phyloP scores from a whole-genome alignment of 257 asterid species.

The Capsicum baccatum region DNA sequence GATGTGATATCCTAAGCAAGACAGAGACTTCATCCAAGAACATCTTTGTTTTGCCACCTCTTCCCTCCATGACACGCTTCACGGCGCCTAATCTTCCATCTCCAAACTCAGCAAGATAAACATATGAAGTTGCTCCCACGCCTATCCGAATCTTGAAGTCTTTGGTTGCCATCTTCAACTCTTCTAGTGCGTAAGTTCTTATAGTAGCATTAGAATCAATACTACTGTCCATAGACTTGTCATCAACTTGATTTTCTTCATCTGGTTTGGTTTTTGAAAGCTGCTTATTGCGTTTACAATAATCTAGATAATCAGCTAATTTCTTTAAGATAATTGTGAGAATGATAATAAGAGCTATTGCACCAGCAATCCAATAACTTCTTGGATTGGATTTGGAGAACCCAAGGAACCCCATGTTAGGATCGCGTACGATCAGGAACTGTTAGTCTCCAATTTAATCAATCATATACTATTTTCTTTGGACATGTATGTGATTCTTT shows the following conservation, averaged over 20 bases:
- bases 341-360: constrained; percentile 52
- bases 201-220: constrained; percentile 29
- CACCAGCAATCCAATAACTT: constrained; percentile 59
- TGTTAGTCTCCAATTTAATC: constrained; percentile 20
- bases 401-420: constrained; percentile 63
- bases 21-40: constrained; percentile 85
- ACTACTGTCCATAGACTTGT: constrained; percentile 27
- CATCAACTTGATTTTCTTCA: constrained; percentile 30
- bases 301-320: constrained; percentile 40
- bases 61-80: constrained; percentile 71
- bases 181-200: constrained; percentile 71
- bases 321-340: constrained; percentile 52
- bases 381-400: constrained; percentile 57
- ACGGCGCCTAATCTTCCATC: constrained; percentile 72
- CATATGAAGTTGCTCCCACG: constrained; percentile 71
- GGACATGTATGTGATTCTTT: constrained; percentile 33
- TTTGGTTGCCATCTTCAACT: constrained; percentile 63
- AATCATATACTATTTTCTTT: not conserved
- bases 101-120: constrained; percentile 73
- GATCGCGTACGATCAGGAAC: constrained; percentile 26
- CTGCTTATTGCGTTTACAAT: constrained; percentile 23
- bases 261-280: constrained; percentile 29
- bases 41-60: constrained; percentile 79
- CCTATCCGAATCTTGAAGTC: constrained; percentile 66
- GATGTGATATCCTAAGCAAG: constrained; percentile 82